Evolutionary conservation across 768 basidiomycete species (phyloP).

Genomic region (Trametes maxima): DNA sequence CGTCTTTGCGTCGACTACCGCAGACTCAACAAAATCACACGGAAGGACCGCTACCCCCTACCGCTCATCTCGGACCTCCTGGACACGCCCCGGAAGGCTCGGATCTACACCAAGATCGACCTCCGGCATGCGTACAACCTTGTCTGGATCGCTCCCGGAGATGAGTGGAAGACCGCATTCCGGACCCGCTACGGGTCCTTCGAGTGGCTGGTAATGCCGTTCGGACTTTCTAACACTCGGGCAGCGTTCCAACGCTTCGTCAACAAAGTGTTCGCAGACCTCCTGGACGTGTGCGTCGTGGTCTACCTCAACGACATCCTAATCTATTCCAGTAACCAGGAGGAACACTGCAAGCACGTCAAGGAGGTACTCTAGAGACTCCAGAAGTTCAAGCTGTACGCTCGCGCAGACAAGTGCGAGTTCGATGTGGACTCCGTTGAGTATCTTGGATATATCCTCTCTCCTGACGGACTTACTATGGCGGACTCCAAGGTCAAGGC

Average conservation of each 20-base stretch:
- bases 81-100: slow-evolving; percentile 27
- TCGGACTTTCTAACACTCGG: slow-evolving; percentile 19
- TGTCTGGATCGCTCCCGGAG: slow-evolving; percentile 35
- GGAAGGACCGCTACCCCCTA: slow-evolving; percentile 26
- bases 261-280: slow-evolving; percentile 19
- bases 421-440: slow-evolving; percentile 41
- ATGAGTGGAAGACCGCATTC: slow-evolving; percentile 42
- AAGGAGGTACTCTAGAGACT: slow-evolving; percentile 29
- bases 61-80: slow-evolving; percentile 34
- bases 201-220: slow-evolving; percentile 35
- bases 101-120: slow-evolving; percentile 40
- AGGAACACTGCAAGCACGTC: slow-evolving; percentile 25
- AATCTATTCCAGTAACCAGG: slow-evolving; percentile 16
- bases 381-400: slow-evolving; percentile 34
- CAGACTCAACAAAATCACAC: background rate
- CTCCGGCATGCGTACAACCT: slow-evolving; percentile 42
- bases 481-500: slow-evolving; percentile 42
- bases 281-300: slow-evolving; percentile 15
- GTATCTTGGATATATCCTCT: slow-evolving; percentile 45
- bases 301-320: slow-evolving; percentile 21
- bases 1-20: background rate
- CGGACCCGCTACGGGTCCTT: slow-evolving; percentile 36
- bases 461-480: slow-evolving; percentile 38
- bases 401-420: slow-evolving; percentile 37
- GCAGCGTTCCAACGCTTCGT: slow-evolving; percentile 18